These are phyloP conservation scores for Rhododendron griersonianum DNA, from an alignment of 148 eudicot species.

Conservation along the genomic window DNA sequence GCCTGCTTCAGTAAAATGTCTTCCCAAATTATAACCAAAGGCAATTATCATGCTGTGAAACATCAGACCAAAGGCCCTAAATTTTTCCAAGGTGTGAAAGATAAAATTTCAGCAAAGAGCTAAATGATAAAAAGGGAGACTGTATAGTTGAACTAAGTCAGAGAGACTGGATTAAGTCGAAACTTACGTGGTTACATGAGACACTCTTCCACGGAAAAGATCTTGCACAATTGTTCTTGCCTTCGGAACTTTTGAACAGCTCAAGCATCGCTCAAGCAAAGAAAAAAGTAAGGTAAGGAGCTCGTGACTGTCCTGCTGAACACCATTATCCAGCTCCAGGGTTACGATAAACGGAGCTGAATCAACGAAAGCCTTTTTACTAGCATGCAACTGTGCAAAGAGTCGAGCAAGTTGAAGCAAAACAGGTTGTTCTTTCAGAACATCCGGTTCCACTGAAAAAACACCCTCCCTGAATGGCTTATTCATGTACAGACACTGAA, in stretches of 20 bases:
- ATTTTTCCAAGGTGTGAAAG: background rate
- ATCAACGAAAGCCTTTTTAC: conserved; percentile 82
- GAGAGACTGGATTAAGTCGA: background rate
- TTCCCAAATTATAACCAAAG: conserved; percentile 1
- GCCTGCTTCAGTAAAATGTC: background rate
- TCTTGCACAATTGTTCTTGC: conserved; percentile 81
- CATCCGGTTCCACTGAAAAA: conserved; percentile 77
- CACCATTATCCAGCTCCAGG: conserved; percentile 92
- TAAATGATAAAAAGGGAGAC: background rate
- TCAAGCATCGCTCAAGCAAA: conserved; percentile 82
- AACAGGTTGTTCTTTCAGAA: conserved; percentile 73
- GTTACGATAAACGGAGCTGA: conserved; percentile 92
- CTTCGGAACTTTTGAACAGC: conserved; percentile 52
- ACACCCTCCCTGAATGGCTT: conserved; percentile 75
- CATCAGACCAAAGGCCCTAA: background rate
- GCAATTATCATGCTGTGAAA: background rate
- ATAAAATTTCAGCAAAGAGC: background rate
- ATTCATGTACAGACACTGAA: conserved; percentile 90
- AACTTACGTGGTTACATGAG: conserved; percentile 88
- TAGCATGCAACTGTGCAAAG: conserved; percentile 83
- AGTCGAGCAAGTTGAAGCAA: conserved; percentile 84
- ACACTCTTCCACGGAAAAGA: conserved; percentile 91
- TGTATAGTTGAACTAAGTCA: background rate
- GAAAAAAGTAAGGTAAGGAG: conserved; percentile 89
- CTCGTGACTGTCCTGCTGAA: conserved; percentile 98